phyloP scores from a whole-genome alignment of 2,329 filamentous ascomycete genomes.

The Trichoderma gracile region DNA sequence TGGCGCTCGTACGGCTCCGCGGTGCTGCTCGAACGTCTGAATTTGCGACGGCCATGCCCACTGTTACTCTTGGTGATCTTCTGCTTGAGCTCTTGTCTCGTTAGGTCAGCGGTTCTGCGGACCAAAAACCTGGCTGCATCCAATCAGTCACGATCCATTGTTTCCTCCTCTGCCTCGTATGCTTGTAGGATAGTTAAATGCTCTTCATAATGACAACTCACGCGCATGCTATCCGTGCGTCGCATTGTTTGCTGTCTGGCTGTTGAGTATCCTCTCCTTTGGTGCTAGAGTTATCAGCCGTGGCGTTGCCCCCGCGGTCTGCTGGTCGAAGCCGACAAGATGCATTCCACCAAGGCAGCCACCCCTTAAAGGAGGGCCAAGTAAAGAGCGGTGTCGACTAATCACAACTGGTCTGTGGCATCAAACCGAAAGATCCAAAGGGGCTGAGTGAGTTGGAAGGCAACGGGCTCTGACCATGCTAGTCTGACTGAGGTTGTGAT shows the following conservation, averaged over 20 bases:
- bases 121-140: neutral
- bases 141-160: neutral
- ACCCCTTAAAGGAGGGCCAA: neutral
- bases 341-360: neutral
- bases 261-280: neutral
- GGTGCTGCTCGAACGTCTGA: neutral
- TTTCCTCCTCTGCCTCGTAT: neutral
- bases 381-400: neutral
- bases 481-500: neutral
- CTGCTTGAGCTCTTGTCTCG: neutral
- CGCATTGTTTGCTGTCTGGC: neutral
- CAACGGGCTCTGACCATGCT: neutral
- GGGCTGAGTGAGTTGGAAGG: neutral
- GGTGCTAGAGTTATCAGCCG: neutral
- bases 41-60: constrained; percentile 14
- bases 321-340: neutral
- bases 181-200: neutral
- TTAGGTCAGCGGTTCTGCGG: neutral
- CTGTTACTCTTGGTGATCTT: neutral
- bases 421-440: too few relatives aligned
- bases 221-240: neutral
- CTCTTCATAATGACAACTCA: too few relatives aligned
- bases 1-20: neutral
- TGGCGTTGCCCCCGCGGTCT: neutral
- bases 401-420: neutral